Evolutionary conservation across 441 rosid genomes (phyloP).

Genomic region (Gossypium davidsonii): DNA sequence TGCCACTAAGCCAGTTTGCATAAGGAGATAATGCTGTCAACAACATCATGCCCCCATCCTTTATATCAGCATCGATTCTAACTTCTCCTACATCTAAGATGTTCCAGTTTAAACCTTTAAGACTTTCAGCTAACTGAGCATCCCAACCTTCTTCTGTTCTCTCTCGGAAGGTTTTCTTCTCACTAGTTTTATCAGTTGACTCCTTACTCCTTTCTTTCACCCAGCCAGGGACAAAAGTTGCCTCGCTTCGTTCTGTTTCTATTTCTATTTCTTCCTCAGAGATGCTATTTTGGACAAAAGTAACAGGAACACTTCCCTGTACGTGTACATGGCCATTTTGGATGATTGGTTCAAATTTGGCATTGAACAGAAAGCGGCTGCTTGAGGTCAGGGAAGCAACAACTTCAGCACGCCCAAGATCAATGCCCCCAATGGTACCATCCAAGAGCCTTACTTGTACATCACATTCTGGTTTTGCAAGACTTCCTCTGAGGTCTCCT

Average conservation of each 20-base stretch:
- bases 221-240: slow-evolving; percentile 74
- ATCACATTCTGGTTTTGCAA: slow-evolving; percentile 95
- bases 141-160: slow-evolving; percentile 92
- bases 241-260: slow-evolving; percentile 48
- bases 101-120: slow-evolving; percentile 83
- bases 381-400: slow-evolving; percentile 91
- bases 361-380: slow-evolving; percentile 93
- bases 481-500: slow-evolving; percentile 98
- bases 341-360: slow-evolving; percentile 80
- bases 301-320: slow-evolving; percentile 94
- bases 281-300: slow-evolving; percentile 50
- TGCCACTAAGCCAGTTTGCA: slow-evolving; percentile 93
- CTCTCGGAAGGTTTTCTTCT: slow-evolving; percentile 63
- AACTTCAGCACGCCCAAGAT: slow-evolving; percentile 95
- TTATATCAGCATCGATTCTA: slow-evolving; percentile 88
- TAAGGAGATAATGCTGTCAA: slow-evolving; percentile 93
- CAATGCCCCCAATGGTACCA: slow-evolving; percentile 95
- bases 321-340: slow-evolving; percentile 95
- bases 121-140: slow-evolving; percentile 81
- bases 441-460: slow-evolving; percentile 94
- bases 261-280: slow-evolving; percentile 55
- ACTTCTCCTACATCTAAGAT: slow-evolving; percentile 94
- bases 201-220: slow-evolving; percentile 62
- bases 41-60: slow-evolving; percentile 99
- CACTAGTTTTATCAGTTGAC: slow-evolving; percentile 40